phyloP scores from a whole-genome alignment of 2,329 filamentous ascomycete genomes.

The Myriosclerotinia duriaeana region DNA sequence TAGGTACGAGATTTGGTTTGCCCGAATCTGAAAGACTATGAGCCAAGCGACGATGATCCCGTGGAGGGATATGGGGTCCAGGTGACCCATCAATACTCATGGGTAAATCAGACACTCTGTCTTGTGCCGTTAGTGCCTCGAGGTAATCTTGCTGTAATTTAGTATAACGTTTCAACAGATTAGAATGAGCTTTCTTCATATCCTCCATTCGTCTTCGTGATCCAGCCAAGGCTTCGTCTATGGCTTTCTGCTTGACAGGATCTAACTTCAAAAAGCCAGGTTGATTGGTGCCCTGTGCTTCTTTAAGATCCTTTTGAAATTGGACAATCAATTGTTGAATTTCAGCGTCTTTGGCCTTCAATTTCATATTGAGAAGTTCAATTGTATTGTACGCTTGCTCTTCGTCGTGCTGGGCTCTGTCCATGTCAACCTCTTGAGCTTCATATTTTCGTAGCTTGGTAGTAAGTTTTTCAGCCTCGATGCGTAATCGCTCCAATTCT shows the following conservation, averaged over 20 bases:
- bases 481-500: conserved; percentile 59
- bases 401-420: conserved; percentile 56
- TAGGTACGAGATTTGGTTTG: conserved; percentile 4
- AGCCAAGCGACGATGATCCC: conserved; percentile 13
- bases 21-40: conserved; percentile 10
- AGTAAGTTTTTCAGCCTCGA: conserved; percentile 60
- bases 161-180: conserved; percentile 51
- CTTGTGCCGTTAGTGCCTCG: conserved; percentile 3
- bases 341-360: conserved; percentile 53
- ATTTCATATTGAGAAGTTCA: conserved; percentile 57
- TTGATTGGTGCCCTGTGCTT: conserved; percentile 26
- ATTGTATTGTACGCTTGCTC: conserved; percentile 59
- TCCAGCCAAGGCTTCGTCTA: conserved; percentile 31
- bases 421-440: conserved; percentile 60
- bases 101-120: conserved; percentile 6
- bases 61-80: background rate
- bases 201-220: conserved; percentile 45
- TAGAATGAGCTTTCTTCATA: conserved; percentile 52
- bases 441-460: conserved; percentile 62
- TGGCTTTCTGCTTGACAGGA: conserved; percentile 18
- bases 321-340: conserved; percentile 37
- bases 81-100: conserved; percentile 17
- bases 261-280: background rate
- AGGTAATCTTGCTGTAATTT: conserved; percentile 49
- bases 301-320: conserved; percentile 46